phyloP scores from a whole-genome alignment of 768 basidiomycete species.

The Mycena olivaceomarginata region DNA sequence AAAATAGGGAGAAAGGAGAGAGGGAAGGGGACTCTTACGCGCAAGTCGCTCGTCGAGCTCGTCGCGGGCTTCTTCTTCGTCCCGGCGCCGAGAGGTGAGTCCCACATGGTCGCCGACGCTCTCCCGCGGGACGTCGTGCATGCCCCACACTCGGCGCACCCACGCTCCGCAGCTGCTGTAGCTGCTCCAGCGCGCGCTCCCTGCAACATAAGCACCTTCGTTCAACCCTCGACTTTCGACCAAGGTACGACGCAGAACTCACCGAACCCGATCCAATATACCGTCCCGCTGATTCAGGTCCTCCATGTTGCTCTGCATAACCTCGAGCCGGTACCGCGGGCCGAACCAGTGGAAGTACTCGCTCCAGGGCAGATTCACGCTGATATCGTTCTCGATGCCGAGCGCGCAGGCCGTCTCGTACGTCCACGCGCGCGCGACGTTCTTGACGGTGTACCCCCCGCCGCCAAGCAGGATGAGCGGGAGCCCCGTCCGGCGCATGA shows the following conservation, averaged over 20 bases:
- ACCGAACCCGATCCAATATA: slow-evolving; percentile 88
- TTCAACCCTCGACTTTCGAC: background rate
- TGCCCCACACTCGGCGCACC: slow-evolving; percentile 88
- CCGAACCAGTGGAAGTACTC: slow-evolving; percentile 99
- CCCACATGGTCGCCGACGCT: slow-evolving; percentile 80
- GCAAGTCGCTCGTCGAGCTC: slow-evolving; percentile 83
- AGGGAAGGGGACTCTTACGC: slow-evolving; percentile 66
- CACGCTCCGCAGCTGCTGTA: slow-evolving; percentile 63
- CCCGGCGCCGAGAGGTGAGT: slow-evolving; percentile 58
- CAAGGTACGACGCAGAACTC: slow-evolving; percentile 49
- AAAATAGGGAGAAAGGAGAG: background rate
- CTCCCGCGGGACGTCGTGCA: slow-evolving; percentile 90
- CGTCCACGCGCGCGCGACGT: slow-evolving; percentile 96
- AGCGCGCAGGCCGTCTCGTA: slow-evolving; percentile 97
- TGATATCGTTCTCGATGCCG: slow-evolving; percentile 86
- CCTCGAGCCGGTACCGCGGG: slow-evolving; percentile 94
- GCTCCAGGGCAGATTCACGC: slow-evolving; percentile 89
- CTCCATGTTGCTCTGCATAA: slow-evolving; percentile 95
- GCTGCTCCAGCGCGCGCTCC: slow-evolving; percentile 62
- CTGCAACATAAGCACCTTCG: slow-evolving; percentile 38
- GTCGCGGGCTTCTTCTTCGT: slow-evolving; percentile 72
- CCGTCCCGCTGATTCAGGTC: slow-evolving; percentile 90
- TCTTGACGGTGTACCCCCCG: slow-evolving; percentile 98
- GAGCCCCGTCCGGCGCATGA: slow-evolving; percentile 86
- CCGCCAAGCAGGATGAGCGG: slow-evolving; percentile 96